Conservation (phyloP, 345 rosid genomes). For the Eucalyptus fibrosa region DNA sequence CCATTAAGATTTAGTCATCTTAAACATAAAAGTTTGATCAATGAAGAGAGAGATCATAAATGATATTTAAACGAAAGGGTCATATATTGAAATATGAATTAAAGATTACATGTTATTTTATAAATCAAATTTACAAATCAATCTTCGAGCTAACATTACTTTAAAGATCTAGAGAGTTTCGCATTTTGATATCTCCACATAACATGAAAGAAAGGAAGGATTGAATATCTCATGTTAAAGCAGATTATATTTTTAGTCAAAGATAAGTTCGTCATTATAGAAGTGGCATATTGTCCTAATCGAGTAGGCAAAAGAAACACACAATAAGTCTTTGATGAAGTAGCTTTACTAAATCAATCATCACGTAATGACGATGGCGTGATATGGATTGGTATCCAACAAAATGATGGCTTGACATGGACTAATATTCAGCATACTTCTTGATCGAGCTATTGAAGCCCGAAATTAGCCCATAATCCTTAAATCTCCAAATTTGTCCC, state of each 20-base stretch:
- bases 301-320: neutral
- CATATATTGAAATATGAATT: neutral
- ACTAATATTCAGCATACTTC: neutral
- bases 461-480: neutral
- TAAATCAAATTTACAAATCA: neutral
- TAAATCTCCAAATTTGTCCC: neutral
- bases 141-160: neutral
- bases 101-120: neutral
- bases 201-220: too few relatives aligned
- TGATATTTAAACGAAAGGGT: neutral
- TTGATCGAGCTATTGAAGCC: neutral
- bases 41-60: neutral
- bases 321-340: neutral
- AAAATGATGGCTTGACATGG: neutral
- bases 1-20: neutral
- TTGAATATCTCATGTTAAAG: neutral
- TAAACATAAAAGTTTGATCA: neutral
- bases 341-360: neutral
- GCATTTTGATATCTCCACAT: neutral
- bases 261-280: neutral
- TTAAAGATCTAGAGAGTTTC: neutral
- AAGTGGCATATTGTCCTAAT: neutral
- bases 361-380: rapidly evolving
- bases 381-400: neutral
- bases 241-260: too few relatives aligned